A percentile compares a stretch with the other conserved stretches of the same genome.
phyloP scores from a whole-genome alignment of 2,329 filamentous ascomycete genomes.

The Beauveria caledonica region DNA sequence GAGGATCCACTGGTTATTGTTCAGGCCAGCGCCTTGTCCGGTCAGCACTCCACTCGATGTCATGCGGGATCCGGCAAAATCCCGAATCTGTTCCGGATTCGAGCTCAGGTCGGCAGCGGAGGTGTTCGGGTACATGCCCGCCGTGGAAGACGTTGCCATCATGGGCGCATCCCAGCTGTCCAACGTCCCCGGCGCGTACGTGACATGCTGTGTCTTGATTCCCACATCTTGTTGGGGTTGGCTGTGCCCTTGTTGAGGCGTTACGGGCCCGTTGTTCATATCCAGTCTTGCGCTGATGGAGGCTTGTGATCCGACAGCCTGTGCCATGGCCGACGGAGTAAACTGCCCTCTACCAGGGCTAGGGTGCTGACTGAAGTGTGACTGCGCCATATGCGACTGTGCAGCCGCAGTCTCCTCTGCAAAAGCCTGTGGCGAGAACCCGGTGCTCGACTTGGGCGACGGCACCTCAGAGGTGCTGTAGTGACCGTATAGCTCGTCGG shows the following conservation, averaged over 20 bases:
- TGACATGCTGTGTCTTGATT: neutral
- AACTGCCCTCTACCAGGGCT: conserved; percentile 7
- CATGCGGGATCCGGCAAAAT: conserved; percentile 1
- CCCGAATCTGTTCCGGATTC: neutral
- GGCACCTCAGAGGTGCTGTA: conserved; percentile 56
- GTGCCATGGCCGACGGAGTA: neutral
- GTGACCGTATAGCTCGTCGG: conserved; percentile 70
- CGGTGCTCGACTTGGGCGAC: conserved; percentile 37
- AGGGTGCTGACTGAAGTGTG: conserved; percentile 12
- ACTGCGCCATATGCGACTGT: conserved; percentile 11
- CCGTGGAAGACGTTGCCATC: neutral
- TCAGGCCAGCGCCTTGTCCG: conserved; percentile 23
- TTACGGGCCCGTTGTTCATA: neutral
- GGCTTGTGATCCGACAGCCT: neutral
- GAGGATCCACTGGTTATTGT: conserved; percentile 49
- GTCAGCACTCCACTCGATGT: neutral
- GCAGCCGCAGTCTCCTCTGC: conserved; percentile 17
- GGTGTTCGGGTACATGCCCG: neutral
- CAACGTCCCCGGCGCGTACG: conserved; percentile 5
- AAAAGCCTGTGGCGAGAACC: conserved; percentile 21
- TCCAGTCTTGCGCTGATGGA: conserved; percentile 5
- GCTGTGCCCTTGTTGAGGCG: neutral
- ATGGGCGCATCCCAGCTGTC: conserved; percentile 1
- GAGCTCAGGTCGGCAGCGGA: neutral
- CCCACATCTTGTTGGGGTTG: conserved; percentile 9